Conservation (phyloP, 148 eudicot genomes). For the Polygonum maritimum region DNA sequence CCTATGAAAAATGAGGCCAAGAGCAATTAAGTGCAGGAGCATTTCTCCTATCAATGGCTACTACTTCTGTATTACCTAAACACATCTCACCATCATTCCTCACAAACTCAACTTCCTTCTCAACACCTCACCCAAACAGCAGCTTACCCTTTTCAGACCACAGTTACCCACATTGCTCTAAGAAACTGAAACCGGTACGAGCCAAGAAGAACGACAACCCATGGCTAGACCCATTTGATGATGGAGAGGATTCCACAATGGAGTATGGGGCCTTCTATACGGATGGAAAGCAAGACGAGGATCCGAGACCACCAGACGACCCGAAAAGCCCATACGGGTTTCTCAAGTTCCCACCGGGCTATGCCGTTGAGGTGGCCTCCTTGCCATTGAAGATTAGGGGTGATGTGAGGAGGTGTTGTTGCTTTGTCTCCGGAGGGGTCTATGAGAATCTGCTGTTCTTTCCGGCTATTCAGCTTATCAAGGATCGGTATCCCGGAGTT, state of each 20-base stretch:
- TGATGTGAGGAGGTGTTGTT: constrained; percentile 84
- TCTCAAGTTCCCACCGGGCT: constrained; percentile 77
- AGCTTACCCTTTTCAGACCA: constrained; percentile 16
- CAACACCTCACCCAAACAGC: constrained; percentile 5
- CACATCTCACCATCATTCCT: constrained; percentile 31
- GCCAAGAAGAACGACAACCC: constrained; percentile 62
- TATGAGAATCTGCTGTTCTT: constrained; percentile 84
- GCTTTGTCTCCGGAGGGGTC: constrained; percentile 77
- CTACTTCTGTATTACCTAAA: constrained; percentile 58
- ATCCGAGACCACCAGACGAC: constrained; percentile 62
- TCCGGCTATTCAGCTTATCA: constrained; percentile 73
- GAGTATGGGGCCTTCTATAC: constrained; percentile 47
- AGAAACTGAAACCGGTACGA: constrained; percentile 18
- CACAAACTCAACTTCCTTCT: constrained; percentile 13
- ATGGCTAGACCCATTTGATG: constrained; percentile 79
- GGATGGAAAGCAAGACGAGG: constrained; percentile 86
- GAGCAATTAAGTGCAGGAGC: neutral
- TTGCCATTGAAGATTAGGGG: constrained; percentile 67
- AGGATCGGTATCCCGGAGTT: constrained; percentile 84
- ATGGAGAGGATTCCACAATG: constrained; percentile 61
- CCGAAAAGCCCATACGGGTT: constrained; percentile 72
- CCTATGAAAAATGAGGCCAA: neutral
- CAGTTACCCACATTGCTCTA: constrained; percentile 10
- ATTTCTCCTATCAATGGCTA: constrained; percentile 8
- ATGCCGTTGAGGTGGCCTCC: constrained; percentile 67